These are phyloP conservation scores for Didymella sp. DNA, from an alignment of 2,329 filamentous ascomycete genomes.

Conservation along the genomic window DNA sequence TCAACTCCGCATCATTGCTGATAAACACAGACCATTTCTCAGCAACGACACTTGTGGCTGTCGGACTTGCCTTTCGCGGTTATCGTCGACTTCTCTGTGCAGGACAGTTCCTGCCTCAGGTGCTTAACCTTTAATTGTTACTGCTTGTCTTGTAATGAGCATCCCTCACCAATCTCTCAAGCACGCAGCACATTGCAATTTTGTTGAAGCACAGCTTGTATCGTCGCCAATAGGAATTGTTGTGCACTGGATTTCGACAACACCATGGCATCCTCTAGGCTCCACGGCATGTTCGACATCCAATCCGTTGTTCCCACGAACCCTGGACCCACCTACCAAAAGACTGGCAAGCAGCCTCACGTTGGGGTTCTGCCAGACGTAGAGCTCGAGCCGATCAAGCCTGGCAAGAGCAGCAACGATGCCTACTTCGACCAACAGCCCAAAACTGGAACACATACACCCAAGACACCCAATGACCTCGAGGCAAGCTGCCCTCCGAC, in stretches of 20 bases:
- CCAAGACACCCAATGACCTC: slow-evolving; percentile 52
- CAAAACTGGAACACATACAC: slow-evolving; percentile 27
- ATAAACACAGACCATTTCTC: slow-evolving; percentile 28
- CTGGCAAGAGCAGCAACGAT: slow-evolving; percentile 22
- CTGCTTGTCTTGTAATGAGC: neutral
- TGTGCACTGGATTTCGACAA: neutral
- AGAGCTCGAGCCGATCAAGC: slow-evolving; percentile 45
- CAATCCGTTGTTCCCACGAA: slow-evolving; percentile 46
- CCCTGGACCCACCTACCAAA: slow-evolving; percentile 49
- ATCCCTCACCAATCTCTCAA: neutral
- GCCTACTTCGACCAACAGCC: slow-evolving; percentile 23
- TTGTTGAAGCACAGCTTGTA: neutral
- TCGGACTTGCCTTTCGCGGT: slow-evolving; percentile 14
- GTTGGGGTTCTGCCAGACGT: slow-evolving; percentile 35
- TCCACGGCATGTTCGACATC: slow-evolving; percentile 54
- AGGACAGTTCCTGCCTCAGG: neutral
- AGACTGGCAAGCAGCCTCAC: slow-evolving; percentile 27
- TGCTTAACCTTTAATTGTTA: neutral
- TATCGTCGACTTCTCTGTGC: slow-evolving; percentile 10
- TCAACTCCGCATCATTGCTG: neutral
- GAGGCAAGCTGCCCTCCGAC: slow-evolving; percentile 64
- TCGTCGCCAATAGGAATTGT: neutral
- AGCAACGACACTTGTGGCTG: slow-evolving; percentile 28
- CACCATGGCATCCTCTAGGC: slow-evolving; percentile 47
- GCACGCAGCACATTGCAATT: neutral